Conservation (phyloP, 495 filamentous ascomycete genomes). For the Daldinia decipiens region DNA sequence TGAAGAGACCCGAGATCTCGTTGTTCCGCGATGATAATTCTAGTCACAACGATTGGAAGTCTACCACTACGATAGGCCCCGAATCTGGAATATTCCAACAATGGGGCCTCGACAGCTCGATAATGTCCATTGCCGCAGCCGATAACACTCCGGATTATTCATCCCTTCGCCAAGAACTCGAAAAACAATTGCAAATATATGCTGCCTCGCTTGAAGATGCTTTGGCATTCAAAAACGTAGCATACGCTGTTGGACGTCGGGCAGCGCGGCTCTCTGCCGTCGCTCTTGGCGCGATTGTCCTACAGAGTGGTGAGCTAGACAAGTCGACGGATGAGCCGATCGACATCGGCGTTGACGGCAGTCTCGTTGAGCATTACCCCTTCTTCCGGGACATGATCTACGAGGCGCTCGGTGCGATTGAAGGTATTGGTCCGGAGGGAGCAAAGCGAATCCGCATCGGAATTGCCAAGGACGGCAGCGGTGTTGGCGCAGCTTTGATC, state of each 20-base stretch:
- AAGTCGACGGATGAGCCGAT: slow-evolving; percentile 67
- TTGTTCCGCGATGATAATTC: slow-evolving; percentile 77
- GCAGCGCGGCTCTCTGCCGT: slow-evolving; percentile 90
- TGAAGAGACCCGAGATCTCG: slow-evolving; percentile 67
- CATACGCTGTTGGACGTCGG: slow-evolving; percentile 84
- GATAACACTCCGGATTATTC: slow-evolving; percentile 73
- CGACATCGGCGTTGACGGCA: slow-evolving; percentile 92
- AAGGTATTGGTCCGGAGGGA: slow-evolving; percentile 74
- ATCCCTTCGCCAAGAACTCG: slow-evolving; percentile 77
- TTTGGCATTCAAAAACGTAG: slow-evolving; percentile 80
- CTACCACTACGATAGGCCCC: slow-evolving; percentile 71
- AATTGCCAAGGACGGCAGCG: slow-evolving; percentile 92
- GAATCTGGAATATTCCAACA: slow-evolving; percentile 75
- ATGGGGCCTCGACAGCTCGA: slow-evolving; percentile 90
- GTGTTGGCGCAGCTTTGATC: slow-evolving; percentile 91
- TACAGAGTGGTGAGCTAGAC: slow-evolving; percentile 75
- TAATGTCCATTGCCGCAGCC: slow-evolving; percentile 82
- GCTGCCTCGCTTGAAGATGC: slow-evolving; percentile 80
- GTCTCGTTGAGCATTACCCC: slow-evolving; percentile 91
- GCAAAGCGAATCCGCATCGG: slow-evolving; percentile 87
- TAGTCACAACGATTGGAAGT: slow-evolving; percentile 69
- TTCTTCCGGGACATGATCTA: slow-evolving; percentile 80
- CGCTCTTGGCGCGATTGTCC: slow-evolving; percentile 82
- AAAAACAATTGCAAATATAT: slow-evolving; percentile 75
- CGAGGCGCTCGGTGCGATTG: slow-evolving; percentile 76